Conservation (phyloP, 1,284 basidiomycete genomes). For the Cryptococcus amylolentus region DNA sequence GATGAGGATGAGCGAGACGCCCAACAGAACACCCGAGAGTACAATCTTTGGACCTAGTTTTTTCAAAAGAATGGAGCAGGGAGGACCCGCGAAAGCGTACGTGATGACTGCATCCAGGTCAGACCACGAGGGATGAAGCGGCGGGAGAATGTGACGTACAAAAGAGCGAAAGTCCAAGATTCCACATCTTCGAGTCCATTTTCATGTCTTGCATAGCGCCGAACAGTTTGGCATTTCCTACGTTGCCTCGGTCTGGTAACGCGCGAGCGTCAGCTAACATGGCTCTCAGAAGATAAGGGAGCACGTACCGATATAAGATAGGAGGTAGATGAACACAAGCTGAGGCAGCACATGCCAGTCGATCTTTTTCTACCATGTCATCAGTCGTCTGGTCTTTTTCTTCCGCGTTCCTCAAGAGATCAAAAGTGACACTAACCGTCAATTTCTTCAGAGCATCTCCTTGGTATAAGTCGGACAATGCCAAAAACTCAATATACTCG, state of each 20-base stretch:
- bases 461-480: constrained; percentile 16
- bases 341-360: constrained; percentile 21
- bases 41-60: constrained; percentile 21
- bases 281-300: too few relatives aligned
- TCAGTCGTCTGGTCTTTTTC: neutral
- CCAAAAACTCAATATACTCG: constrained; percentile 25
- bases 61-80: constrained; percentile 21
- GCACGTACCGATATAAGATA: constrained; percentile 14
- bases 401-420: neutral
- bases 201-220: constrained; percentile 1
- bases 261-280: neutral
- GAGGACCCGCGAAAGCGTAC: constrained; percentile 20
- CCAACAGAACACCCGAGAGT: constrained; percentile 12
- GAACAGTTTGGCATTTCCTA: neutral
- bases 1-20: constrained; percentile 15
- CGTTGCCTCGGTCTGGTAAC: neutral
- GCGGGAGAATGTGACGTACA: constrained; percentile 6
- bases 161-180: constrained; percentile 26
- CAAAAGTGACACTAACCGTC: constrained; percentile 15
- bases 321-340: constrained; percentile 22
- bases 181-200: constrained; percentile 16
- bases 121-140: neutral
- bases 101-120: constrained; percentile 16
- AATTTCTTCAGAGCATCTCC: constrained; percentile 22
- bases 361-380: constrained; percentile 11